Evolutionary conservation across 805 yeast genomes (phyloP).

Genomic region (Myxozyma melibiosi): DNA sequence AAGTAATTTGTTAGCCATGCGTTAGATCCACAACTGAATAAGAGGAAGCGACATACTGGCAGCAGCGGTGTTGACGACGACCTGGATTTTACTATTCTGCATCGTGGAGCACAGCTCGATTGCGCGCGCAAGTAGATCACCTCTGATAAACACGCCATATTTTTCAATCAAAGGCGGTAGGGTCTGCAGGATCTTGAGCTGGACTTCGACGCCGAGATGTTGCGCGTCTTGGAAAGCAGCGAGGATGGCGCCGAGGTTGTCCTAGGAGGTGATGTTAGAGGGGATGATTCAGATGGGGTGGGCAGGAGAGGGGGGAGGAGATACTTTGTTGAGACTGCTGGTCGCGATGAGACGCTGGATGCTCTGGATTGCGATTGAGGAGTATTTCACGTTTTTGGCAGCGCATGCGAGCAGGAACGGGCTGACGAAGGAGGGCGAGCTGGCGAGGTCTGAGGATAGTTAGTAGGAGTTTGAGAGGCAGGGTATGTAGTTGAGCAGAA

Average conservation of each 20-base stretch:
- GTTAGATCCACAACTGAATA: not conserved
- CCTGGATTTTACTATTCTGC: conserved; percentile 68
- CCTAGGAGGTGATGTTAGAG: not conserved
- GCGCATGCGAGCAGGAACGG: conserved; percentile 77
- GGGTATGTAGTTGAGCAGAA: not conserved
- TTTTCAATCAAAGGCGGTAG: conserved; percentile 73
- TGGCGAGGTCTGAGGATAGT: conserved; percentile 42
- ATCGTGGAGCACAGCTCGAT: conserved; percentile 71
- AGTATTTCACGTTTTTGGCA: conserved; percentile 72
- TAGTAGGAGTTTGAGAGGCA: no score
- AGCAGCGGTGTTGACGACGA: conserved; percentile 85
- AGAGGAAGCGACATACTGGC: conserved; percentile 52
- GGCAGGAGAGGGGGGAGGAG: conserved; percentile 33
- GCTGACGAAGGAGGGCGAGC: conserved; percentile 56
- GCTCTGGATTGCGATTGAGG: conserved; percentile 70
- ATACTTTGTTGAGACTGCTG: conserved; percentile 56
- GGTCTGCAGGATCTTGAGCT: conserved; percentile 80
- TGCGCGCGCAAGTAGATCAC: conserved; percentile 57
- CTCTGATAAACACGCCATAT: conserved; percentile 59
- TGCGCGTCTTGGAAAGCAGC: conserved; percentile 74
- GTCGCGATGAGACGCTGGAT: conserved; percentile 61
- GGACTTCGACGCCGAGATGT: conserved; percentile 76
- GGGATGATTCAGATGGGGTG: conserved; percentile 33
- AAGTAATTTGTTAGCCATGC: not conserved
- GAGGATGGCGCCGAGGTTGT: conserved; percentile 52